Percentiles rank a stretch among this genome's conserved stretches.
Conservation (phyloP, 148 eudicot genomes). For the Rhododendron williamsianum region DNA sequence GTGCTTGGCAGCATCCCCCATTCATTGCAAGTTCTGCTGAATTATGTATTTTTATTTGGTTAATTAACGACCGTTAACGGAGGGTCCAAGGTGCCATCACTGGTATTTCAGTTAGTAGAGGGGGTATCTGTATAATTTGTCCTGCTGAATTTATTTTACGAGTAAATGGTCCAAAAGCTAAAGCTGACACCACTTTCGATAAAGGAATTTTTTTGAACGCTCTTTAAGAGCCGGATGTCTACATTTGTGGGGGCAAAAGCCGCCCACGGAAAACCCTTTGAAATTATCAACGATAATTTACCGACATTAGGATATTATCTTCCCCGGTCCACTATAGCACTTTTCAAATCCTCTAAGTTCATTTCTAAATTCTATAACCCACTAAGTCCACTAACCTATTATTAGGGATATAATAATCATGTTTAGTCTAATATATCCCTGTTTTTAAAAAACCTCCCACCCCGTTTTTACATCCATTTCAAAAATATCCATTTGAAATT, state of each 20-base stretch:
- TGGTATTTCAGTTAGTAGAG: neutral
- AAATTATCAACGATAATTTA: neutral
- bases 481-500: no score
- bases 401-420: no score
- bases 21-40: neutral
- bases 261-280: neutral
- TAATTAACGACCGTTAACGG: neutral
- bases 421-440: no score
- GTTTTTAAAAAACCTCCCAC: no score
- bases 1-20: no score
- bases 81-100: neutral
- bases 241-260: neutral
- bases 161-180: neutral
- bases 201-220: neutral
- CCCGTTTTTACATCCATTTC: no score
- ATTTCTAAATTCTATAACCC: no score
- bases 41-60: neutral
- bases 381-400: no score
- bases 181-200: neutral
- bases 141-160: neutral
- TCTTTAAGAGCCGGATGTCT: neutral
- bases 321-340: no score
- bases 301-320: neutral
- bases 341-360: no score
- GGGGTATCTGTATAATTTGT: neutral